phyloP scores from a whole-genome alignment of 1,284 basidiomycete species.

The Gomphus sp. region DNA sequence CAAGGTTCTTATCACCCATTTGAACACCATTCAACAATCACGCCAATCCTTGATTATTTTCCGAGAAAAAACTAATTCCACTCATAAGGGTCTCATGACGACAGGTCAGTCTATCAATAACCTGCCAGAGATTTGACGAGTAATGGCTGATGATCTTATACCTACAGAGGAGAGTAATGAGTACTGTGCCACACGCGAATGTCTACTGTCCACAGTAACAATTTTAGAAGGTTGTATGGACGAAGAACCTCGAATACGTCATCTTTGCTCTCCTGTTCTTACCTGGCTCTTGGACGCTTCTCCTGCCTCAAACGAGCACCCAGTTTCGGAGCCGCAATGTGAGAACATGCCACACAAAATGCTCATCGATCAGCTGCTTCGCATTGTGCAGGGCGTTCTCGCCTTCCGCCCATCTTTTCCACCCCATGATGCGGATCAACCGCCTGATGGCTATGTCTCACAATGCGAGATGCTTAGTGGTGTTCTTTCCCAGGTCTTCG shows the following conservation, averaged over 20 bases:
- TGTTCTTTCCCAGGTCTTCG: slow-evolving; percentile 20
- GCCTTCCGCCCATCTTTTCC: slow-evolving; percentile 28
- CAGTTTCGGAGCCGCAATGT: background rate
- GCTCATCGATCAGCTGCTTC: slow-evolving; percentile 55
- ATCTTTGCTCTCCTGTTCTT: slow-evolving; percentile 40
- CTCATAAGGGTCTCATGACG: background rate
- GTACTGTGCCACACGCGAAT: slow-evolving; percentile 1
- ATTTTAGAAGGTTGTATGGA: slow-evolving; percentile 26
- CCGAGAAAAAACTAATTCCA: background rate
- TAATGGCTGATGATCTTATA: background rate
- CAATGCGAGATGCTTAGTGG: slow-evolving; percentile 3
- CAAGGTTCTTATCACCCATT: background rate
- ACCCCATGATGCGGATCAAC: slow-evolving; percentile 21
- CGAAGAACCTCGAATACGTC: slow-evolving; percentile 30
- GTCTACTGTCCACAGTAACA: slow-evolving; percentile 13
- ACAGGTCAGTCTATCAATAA: background rate
- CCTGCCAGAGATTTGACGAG: background rate
- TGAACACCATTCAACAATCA: background rate
- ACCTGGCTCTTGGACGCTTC: slow-evolving; percentile 32
- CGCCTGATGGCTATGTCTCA: slow-evolving; percentile 18
- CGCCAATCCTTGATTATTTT: background rate
- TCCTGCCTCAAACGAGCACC: background rate
- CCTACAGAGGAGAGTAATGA: background rate
- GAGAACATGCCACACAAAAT: slow-evolving; percentile 20
- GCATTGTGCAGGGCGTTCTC: slow-evolving; percentile 54